A percentile compares a stretch with the other conserved stretches of the same genome.
phyloP scores from a whole-genome alignment of 495 filamentous ascomycete genomes.

The Alectoria sarmentosa region DNA sequence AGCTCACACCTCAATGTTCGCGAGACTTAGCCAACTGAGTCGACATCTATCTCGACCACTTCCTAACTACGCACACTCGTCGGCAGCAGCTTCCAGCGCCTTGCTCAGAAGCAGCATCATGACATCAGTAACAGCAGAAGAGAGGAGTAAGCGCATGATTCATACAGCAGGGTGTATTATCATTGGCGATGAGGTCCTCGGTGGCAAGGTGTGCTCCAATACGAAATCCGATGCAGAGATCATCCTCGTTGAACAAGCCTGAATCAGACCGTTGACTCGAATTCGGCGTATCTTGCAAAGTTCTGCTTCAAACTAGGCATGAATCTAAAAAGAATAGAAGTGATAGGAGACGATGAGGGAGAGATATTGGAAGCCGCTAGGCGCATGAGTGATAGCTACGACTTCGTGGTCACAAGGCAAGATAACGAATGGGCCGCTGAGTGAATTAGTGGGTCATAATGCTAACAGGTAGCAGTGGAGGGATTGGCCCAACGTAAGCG shows the following conservation, averaged over 20 bases:
- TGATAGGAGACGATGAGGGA: slow-evolving; percentile 81
- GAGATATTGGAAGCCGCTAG: slow-evolving; percentile 84
- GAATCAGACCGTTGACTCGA: slow-evolving; percentile 73
- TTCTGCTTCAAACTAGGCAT: slow-evolving; percentile 91
- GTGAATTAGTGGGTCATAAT: too few species aligned
- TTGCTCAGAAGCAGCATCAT: slow-evolving; percentile 38
- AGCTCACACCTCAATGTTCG: slow-evolving; percentile 51
- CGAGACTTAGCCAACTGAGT: slow-evolving; percentile 62
- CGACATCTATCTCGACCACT: slow-evolving; percentile 63
- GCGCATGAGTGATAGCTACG: slow-evolving; percentile 81
- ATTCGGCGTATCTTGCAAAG: slow-evolving; percentile 84
- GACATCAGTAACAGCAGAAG: slow-evolving; percentile 48
- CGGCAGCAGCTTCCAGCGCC: slow-evolving; percentile 37
- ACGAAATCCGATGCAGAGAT: too few species aligned
- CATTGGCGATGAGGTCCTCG: slow-evolving; percentile 93
- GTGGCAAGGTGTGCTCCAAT: slow-evolving; percentile 68
- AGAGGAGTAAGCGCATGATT: slow-evolving; percentile 55
- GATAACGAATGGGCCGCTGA: background rate
- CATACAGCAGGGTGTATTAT: slow-evolving; percentile 90
- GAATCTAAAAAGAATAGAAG: slow-evolving; percentile 81
- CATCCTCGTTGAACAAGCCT: background rate
- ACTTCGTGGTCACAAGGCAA: slow-evolving; percentile 80
- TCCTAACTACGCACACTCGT: slow-evolving; percentile 45
- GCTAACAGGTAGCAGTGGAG: slow-evolving; percentile 50
- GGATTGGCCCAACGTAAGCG: slow-evolving; percentile 85